A percentile compares a stretch with the other conserved stretches of the same genome.
Evolutionary conservation across 768 basidiomycete species (phyloP).

Genomic region (Leccinellum luteum): DNA sequence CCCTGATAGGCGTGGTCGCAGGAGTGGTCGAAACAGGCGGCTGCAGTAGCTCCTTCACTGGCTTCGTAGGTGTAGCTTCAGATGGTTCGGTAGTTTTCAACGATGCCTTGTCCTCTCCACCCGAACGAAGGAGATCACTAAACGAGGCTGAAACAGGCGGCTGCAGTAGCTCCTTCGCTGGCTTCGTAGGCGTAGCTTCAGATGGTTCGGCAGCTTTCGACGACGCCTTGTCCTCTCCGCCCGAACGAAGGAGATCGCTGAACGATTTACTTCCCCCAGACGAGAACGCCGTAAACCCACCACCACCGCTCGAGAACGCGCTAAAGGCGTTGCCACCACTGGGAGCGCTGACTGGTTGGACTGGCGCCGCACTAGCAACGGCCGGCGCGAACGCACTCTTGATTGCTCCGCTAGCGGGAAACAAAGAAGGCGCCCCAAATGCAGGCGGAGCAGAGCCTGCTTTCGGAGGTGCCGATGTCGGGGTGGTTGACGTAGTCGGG

Average conservation of each 20-base stretch:
- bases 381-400: constrained; percentile 20
- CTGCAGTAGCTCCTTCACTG: not conserved
- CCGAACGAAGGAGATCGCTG: constrained; percentile 53
- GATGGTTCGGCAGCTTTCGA: constrained; percentile 11
- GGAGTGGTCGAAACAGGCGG: constrained; percentile 12
- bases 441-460: constrained; percentile 24
- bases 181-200: constrained; percentile 15
- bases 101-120: constrained; percentile 26
- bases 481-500: constrained; percentile 10
- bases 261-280: constrained; percentile 51
- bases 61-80: constrained; percentile 15
- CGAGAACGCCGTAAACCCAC: constrained; percentile 55
- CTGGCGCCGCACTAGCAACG: not conserved
- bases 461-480: constrained; percentile 25
- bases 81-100: constrained; percentile 12
- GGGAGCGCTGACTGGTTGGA: constrained; percentile 12
- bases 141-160: constrained; percentile 45
- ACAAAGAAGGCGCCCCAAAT: constrained; percentile 38
- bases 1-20: constrained; percentile 12
- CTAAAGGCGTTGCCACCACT: constrained; percentile 23
- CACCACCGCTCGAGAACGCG: constrained; percentile 30
- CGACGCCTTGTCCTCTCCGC: constrained; percentile 26
- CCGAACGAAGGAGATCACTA: constrained; percentile 52
- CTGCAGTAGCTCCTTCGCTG: not conserved
- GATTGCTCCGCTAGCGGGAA: constrained; percentile 25